Base-by-base conservation (phyloP, 2,329 filamentous ascomycete genomes). In the Immersiporthe knoxdaviesiana region DNA sequence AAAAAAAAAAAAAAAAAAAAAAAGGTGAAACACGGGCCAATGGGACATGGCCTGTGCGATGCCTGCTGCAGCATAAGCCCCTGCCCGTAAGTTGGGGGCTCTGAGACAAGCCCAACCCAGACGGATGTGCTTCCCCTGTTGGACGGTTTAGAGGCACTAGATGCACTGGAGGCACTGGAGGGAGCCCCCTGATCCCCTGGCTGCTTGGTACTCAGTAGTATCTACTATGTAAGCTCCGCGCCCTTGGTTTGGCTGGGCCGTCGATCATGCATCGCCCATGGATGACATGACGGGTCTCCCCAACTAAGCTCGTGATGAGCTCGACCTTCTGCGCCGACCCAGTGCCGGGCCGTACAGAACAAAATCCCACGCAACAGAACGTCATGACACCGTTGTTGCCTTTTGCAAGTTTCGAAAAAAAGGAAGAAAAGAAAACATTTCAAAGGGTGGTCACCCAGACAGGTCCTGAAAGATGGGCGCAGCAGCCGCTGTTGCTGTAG, bases 21-120 rank as follows among this genome's bases (percentile, higher is more conserved):
- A 35, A 65, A 68, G 30, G 62, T 69, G 69, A 71, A 71, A 71
- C 67, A 67, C 37, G 63, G 63, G 63, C 63, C 64, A 67, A 54
- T 32, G 44, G 47, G 56, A 35, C 37, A 35, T 27, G 54, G 41
- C 30, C 65, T 44, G 54, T 52, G 63, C 24, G 52, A 65, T 58
- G 37, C 63, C 54, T 59, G 63, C 54, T 41, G 52, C 54, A n/a
- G 63, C 52, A 44, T 35, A 30, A 59, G 8, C 37, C 37, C 41
- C 41, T 44, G 56, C 56, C n/a, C 18, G 11, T 44, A 16, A 8
- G 24, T 41, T 27, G 35, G 24, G 59, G 35, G 59, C 59, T 30
- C 59, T 21, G 35, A 62, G 35, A 41, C 59, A 24, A 27, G 52
- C 52, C 52, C 24, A 30, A 56, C 52, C 60, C 14, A 63, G 44